phyloP scores from a whole-genome alignment of 1,139 yeast genomes.

The Pichia sp. region DNA sequence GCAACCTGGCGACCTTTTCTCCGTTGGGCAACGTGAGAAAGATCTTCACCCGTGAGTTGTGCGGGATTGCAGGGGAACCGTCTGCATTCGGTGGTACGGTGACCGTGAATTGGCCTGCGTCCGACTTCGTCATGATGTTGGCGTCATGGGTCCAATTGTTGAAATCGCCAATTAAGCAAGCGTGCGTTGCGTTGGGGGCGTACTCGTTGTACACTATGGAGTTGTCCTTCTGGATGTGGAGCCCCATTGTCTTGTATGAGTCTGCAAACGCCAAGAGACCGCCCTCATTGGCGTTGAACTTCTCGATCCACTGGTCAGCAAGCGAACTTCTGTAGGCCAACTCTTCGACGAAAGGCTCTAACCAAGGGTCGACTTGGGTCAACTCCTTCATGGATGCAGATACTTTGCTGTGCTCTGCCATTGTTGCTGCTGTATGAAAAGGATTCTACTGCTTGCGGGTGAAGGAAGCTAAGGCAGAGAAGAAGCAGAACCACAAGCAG shows the following conservation, averaged over 20 bases:
- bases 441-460: not conserved
- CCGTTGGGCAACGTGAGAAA: conserved; percentile 64
- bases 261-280: conserved; percentile 40
- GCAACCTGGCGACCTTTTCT: conserved; percentile 69
- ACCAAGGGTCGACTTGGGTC: conserved; percentile 77
- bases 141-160: conserved; percentile 68
- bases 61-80: conserved; percentile 68
- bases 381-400: conserved; percentile 47
- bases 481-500: not conserved
- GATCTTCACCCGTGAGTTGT: conserved; percentile 75
- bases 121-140: conserved; percentile 53
- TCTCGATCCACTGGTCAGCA: conserved; percentile 56
- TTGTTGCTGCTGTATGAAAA: not conserved
- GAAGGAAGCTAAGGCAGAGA: not conserved
- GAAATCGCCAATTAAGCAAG: conserved; percentile 84
- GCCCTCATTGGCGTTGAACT: conserved; percentile 40
- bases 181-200: conserved; percentile 80
- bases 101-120: conserved; percentile 67
- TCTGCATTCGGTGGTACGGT: conserved; percentile 46
- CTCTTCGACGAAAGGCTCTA: conserved; percentile 70
- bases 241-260: conserved; percentile 69
- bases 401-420: not conserved
- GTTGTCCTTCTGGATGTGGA: conserved; percentile 58
- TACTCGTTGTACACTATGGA: conserved; percentile 69
- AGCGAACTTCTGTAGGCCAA: conserved; percentile 49